Evolutionary conservation across 495 filamentous ascomycete genomes (phyloP), one percentile per base, ranked within the genome.

Genomic region (Lasiosphaeria ovina): DNA sequence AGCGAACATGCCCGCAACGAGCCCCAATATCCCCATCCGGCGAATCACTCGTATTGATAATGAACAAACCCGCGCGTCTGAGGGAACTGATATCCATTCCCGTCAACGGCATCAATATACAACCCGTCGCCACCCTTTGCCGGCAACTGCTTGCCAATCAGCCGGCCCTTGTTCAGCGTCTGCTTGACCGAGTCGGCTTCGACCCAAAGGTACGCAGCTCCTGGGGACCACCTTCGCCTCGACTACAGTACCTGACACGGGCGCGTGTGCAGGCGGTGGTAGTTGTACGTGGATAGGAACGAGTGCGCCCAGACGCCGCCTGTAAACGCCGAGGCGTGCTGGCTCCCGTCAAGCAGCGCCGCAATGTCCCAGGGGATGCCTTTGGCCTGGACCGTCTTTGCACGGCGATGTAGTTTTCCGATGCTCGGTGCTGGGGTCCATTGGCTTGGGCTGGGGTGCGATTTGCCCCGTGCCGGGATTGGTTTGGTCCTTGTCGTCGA

Each of bases 271-370:
- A 56, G n/a, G 38, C 40, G 54, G 31, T 56, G 54, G 54, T 56
- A 56, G 31, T 56, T 56, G 40, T 31, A 56, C 6, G 54, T 56
- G 40, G 16, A 10, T 5, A 56, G 40, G 31, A 56, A 56, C 36
- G 54, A 56, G 31, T 56, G 54, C 12, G 31, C 54, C 54, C 54
- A 56, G 40, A 47, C 38, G 16, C 54, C 54, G 17, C 40, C 40
- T 3, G 36, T 24, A 24, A 56, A 56, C 3, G 9, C 6, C 36
- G 10, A 17, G 8, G 54, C 54, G 40, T 38, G 47, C 38, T 24
- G 40, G 40, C 54, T 56, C 9, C 31, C 40, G 38, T 56, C 16
- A 5, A 56, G 54, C 12, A 56, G 40, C 5, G 36, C 36, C 6
- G n/a, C 38, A 24, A 56, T 47, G 40, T 14, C 31, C 36, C 40